Evolutionary conservation across 768 basidiomycete species (phyloP).

Genomic region (Antrodiella citrinella): DNA sequence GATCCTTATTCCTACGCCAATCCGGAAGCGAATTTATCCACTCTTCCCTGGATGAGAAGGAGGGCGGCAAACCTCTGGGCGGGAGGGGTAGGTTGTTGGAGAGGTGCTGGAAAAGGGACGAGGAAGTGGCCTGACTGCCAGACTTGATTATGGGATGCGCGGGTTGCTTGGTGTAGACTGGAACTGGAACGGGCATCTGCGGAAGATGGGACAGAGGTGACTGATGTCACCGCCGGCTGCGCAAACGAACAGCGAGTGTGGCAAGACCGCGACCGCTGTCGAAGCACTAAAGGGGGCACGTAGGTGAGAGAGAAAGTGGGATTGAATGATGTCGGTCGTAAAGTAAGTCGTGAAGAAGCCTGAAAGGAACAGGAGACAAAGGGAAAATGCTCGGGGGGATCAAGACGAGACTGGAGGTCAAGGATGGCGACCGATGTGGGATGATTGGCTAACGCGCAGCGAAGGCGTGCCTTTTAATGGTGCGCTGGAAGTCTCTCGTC

Average conservation of each 20-base stretch:
- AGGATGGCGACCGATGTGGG: slow-evolving; percentile 22
- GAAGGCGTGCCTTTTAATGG: slow-evolving; percentile 84
- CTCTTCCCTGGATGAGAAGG: slow-evolving; percentile 60
- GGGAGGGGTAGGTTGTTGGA: slow-evolving; percentile 52
- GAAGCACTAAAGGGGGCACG: slow-evolving; percentile 30
- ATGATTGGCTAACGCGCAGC: slow-evolving; percentile 76
- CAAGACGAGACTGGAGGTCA: slow-evolving; percentile 22
- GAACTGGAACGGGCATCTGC: slow-evolving; percentile 88
- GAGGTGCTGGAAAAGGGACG: slow-evolving; percentile 43
- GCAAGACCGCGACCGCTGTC: slow-evolving; percentile 13
- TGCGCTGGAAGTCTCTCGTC: neutral
- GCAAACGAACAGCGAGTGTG: slow-evolving; percentile 18
- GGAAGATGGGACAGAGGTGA: slow-evolving; percentile 27
- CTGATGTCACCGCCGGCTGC: slow-evolving; percentile 34
- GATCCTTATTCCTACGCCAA: slow-evolving; percentile 63
- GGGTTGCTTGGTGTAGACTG: slow-evolving; percentile 45
- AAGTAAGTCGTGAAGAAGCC: slow-evolving; percentile 55
- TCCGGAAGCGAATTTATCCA: slow-evolving; percentile 66
- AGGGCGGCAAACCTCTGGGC: slow-evolving; percentile 53
- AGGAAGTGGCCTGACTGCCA: slow-evolving; percentile 30
- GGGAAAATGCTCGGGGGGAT: slow-evolving; percentile 26
- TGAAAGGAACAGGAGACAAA: slow-evolving; percentile 17
- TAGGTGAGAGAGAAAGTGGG: slow-evolving; percentile 30
- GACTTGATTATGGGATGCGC: slow-evolving; percentile 64
- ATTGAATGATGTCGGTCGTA: slow-evolving; percentile 51